Evolutionary conservation across 106 monocot genomes (phyloP).

Genomic region (Vanilla planifolia): DNA sequence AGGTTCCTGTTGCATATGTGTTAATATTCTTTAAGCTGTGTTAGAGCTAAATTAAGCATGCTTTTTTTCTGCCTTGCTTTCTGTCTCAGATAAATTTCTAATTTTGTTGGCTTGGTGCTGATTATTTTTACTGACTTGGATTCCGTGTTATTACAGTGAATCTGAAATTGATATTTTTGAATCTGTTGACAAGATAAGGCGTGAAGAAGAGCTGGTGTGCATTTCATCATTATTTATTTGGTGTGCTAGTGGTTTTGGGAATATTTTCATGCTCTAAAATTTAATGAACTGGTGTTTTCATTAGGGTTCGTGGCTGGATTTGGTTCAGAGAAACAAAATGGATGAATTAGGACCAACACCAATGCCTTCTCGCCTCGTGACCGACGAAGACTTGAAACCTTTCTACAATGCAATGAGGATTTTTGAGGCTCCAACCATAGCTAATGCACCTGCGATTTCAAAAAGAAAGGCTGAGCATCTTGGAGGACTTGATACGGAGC

Average conservation of each 20-base stretch:
- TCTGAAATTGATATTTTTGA: slow-evolving; percentile 94
- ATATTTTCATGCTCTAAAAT: not conserved
- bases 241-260: slow-evolving; percentile 1
- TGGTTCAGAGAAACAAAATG: slow-evolving; percentile 35
- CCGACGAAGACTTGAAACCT: slow-evolving; percentile 73
- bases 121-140: not conserved
- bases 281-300: not conserved
- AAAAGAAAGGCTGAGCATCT: slow-evolving; percentile 48
- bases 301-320: slow-evolving; percentile 68
- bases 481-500: slow-evolving; percentile 74
- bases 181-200: slow-evolving; percentile 81
- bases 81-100: not conserved
- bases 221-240: too few species aligned
- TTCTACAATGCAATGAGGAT: slow-evolving; percentile 72
- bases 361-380: slow-evolving; percentile 89
- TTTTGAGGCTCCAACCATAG: slow-evolving; percentile 32
- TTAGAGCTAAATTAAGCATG: not conserved
- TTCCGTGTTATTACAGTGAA: slow-evolving; percentile 51
- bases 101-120: not conserved
- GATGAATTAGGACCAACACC: slow-evolving; percentile 23
- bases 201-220: slow-evolving; percentile 75
- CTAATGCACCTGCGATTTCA: not conserved
- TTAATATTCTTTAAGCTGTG: not conserved
- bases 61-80: not conserved
- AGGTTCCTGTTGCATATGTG: slow-evolving; percentile 31